These are phyloP conservation scores for Gaultheria prostrata DNA, from an alignment of 148 eudicot genomes.

Conservation along the genomic window DNA sequence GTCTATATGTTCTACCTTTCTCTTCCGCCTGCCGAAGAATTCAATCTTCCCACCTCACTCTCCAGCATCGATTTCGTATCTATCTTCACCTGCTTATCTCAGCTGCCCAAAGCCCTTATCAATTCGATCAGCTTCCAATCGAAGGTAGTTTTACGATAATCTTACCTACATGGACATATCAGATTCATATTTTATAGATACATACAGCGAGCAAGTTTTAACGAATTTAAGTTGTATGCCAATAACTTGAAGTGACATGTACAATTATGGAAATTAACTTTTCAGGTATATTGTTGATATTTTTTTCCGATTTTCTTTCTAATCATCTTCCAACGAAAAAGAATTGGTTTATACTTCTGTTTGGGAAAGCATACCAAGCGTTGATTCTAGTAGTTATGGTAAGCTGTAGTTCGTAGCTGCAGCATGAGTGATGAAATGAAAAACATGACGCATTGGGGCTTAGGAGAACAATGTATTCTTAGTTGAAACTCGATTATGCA, in stretches of 20 bases:
- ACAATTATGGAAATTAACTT: neutral
- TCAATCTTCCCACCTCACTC: constrained; percentile 6
- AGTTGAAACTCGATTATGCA: neutral
- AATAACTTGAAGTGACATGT: neutral
- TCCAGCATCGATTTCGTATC: constrained; percentile 31
- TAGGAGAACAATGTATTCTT: neutral
- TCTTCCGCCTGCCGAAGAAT: constrained; percentile 10
- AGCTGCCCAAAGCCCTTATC: constrained; percentile 25
- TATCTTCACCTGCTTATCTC: constrained; percentile 21
- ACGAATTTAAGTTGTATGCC: neutral
- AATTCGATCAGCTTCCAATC: constrained; percentile 38
- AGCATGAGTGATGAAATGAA: neutral
- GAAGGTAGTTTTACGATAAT: constrained; percentile 27
- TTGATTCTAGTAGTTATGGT: neutral
- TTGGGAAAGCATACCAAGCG: neutral
- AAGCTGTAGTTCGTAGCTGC: neutral
- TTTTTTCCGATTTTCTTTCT: neutral
- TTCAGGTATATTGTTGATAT: neutral
- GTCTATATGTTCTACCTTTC: no score
- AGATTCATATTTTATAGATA: neutral
- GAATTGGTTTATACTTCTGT: neutral
- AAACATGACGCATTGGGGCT: neutral
- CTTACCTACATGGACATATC: neutral
- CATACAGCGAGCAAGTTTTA: neutral
- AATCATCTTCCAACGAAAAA: neutral